Evolutionary conservation across 2,329 filamentous ascomycete genomes (phyloP).

Genomic region (Colletotrichum caudatum): DNA sequence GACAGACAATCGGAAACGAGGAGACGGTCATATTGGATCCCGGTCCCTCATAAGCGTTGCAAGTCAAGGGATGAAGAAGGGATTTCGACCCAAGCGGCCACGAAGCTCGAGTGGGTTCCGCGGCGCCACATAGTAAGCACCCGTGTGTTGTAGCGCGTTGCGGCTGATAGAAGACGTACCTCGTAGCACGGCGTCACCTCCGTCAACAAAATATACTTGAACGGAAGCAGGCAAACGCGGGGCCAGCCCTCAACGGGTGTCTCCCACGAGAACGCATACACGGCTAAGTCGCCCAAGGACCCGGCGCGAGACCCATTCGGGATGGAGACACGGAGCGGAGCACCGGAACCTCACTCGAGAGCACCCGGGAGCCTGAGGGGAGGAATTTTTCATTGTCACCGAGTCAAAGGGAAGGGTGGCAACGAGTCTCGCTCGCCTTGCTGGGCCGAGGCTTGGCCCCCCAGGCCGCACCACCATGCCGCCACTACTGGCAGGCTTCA

Average conservation of each 20-base stretch:
- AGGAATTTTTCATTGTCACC: background rate
- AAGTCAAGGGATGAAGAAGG: conserved; percentile 1
- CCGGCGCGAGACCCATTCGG: background rate
- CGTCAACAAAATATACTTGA: background rate
- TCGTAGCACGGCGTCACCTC: conserved; percentile 1
- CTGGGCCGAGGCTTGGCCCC: background rate
- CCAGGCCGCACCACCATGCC: background rate
- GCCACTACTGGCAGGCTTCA: conserved; percentile 1
- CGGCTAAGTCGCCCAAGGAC: background rate
- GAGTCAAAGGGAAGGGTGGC: background rate
- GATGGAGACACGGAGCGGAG: conserved; percentile 11
- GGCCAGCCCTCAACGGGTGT: background rate
- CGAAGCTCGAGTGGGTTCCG: background rate
- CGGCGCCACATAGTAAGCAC: conserved; percentile 28
- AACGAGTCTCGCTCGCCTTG: background rate
- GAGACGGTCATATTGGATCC: background rate
- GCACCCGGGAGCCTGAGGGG: background rate
- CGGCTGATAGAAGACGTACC: conserved; percentile 32
- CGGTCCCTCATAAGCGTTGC: conserved; percentile 6
- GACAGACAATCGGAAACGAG: background rate
- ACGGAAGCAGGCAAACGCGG: background rate
- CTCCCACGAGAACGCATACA: background rate
- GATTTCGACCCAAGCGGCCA: background rate
- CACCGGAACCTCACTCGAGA: background rate
- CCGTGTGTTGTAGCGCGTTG: conserved; percentile 20